Base-by-base conservation (phyloP, 345 rosid genomes). In the Ailanthus altissimus region DNA sequence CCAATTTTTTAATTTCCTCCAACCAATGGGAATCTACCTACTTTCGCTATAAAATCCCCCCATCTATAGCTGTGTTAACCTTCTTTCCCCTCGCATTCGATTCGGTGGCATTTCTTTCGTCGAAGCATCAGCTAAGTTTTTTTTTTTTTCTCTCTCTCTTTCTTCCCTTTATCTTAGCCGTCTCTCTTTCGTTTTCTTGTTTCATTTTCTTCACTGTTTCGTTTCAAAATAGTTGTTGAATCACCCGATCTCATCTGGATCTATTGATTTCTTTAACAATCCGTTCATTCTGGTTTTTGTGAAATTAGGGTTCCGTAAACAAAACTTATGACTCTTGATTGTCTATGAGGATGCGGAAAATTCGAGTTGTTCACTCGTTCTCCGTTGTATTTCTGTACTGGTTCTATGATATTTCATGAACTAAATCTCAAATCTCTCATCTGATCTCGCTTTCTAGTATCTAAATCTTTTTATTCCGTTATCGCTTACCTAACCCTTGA, bases 361-460 rank as follows among this genome's bases (percentile, higher is more conserved):
- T 96, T 75, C 90, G 93, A 57, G 80, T 92, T 74, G 77, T 92
- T 21, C 99, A 96, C 80, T 96, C 99, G 5, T 91, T 93, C 79
- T 95, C 99, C 14, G 97, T 95, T 79, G 97, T 90, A 11, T 95
- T 90, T 68, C 93, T 95, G 14, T 95, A 93, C 90, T 92, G 97
- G 88, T 89, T 94, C 43, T 93, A 93, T 86, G 99, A 89, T 46
- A 89, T 95, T 82, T 93, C 97, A 78, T 85, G 82, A 87, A 83
- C 15, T 75, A 58, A 42, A 43, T 80, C 67, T 62, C 49, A n/a
- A 47, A 38, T 53, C 3, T 36, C 46, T 23, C 20, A 53, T 14
- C 12, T 32, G 5, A 56, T 69, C 9, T 0, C n/a, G 77, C 62
- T 77, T 63, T 65, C 36, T 21, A 21, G 36, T 14, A 11, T 62